A percentile compares a stretch with the other conserved stretches of the same genome.
Conservation (phyloP, 2,329 filamentous ascomycete genomes). For the Pseudogymnoascus sp. region DNA sequence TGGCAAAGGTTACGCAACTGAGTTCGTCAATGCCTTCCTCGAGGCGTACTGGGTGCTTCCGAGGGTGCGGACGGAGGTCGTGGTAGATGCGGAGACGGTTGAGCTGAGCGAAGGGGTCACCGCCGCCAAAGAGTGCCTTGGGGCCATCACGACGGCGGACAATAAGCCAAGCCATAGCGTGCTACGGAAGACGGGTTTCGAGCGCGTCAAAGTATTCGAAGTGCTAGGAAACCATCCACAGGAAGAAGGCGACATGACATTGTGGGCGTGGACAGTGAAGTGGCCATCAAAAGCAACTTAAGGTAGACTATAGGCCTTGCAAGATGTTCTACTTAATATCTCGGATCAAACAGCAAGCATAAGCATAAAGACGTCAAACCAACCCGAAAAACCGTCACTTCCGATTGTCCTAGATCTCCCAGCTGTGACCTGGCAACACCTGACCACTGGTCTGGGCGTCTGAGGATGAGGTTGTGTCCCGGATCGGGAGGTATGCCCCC, state of each 20-base stretch:
- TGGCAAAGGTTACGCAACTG: slow-evolving; percentile 52
- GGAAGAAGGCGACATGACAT: background rate
- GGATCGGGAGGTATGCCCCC: no score
- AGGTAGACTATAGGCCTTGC: background rate
- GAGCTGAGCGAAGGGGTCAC: slow-evolving; percentile 27
- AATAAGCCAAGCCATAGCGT: slow-evolving; percentile 53
- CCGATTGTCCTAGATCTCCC: background rate
- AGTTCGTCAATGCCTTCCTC: slow-evolving; percentile 46
- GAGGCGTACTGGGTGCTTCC: slow-evolving; percentile 45
- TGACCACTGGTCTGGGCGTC: background rate
- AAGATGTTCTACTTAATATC: background rate
- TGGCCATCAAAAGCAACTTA: background rate
- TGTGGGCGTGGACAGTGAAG: background rate
- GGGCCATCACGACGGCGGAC: slow-evolving; percentile 41
- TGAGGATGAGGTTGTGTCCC: no score
- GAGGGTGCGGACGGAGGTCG: slow-evolving; percentile 39
- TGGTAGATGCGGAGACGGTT: slow-evolving; percentile 38
- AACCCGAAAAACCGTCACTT: background rate
- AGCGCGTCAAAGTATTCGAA: slow-evolving; percentile 38
- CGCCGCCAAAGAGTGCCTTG: slow-evolving; percentile 35
- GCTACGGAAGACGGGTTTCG: slow-evolving; percentile 51
- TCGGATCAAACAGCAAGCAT: background rate
- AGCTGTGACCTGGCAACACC: background rate
- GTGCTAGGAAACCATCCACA: slow-evolving; percentile 18
- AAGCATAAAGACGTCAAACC: background rate